Base-by-base conservation (phyloP, 2,329 filamentous ascomycete species). In the Calonectria multiphialidica region DNA sequence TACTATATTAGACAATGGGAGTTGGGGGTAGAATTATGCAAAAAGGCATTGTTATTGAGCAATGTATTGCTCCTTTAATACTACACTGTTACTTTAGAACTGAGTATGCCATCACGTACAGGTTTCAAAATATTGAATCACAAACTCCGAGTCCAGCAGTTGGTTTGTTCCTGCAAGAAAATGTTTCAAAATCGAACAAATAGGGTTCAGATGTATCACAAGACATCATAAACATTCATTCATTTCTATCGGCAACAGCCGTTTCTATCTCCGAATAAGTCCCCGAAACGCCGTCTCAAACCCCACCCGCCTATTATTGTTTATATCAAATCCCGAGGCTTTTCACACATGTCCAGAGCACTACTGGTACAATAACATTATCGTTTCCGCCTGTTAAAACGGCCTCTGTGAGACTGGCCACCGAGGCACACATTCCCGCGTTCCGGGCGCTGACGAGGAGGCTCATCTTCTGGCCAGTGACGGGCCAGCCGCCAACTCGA, bases 331-430 rank as follows among this genome's bases (percentile, higher is more conserved):
- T 80, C 68, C 89, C 89, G 72, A 96, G 83, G 23, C 94, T 95
- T 84, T 96, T 94, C 45, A 98, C 95, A 79, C 98, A 92, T 72
- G 96, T 90, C 97, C 97, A 99, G 72, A 99, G 85, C 63, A 98
- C 92, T 70, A 99, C 91, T 5, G 97, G 97, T 75, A 98, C 96
- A 75, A 98, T 93, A 21, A 99, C 97, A 87, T 99, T 99, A 87
- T 99, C 97, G 83, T 99, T 99, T 35, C 96, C 97, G 2, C 97
- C 97, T 16, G 97, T 98, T 75, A 99, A 86, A 57, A 98, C 96
- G 30, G 97, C 96, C 86, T 99, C 97, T 65, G 97, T 98, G 77
- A 98, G 88, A 83, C 96, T 98, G 33, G 96, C 95, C 70, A 95
- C 90, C 49, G 89, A 89, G 8, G 94, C 95, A 75, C 95, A 97